phyloP scores from a whole-genome alignment of 2,329 filamentous ascomycete species.

The Plenodomus tracheiphilus region DNA sequence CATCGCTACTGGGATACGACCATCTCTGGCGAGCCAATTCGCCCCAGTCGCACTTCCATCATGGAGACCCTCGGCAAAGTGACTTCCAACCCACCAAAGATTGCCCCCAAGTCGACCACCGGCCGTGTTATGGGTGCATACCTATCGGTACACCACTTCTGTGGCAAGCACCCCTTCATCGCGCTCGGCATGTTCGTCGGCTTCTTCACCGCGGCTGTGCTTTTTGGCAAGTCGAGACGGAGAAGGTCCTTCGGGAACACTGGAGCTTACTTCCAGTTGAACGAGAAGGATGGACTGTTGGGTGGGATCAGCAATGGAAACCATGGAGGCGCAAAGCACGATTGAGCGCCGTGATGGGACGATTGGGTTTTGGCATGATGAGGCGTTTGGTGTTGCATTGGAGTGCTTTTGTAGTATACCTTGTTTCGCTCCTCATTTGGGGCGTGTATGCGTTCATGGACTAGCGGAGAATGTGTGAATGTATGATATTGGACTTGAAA shows the following conservation, averaged over 20 bases:
- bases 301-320: slow-evolving; percentile 54
- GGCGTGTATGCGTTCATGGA: slow-evolving; percentile 1
- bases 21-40: slow-evolving; percentile 84
- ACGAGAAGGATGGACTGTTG: slow-evolving; percentile 70
- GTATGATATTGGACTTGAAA: not conserved
- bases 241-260: slow-evolving; percentile 54
- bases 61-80: slow-evolving; percentile 81
- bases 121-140: slow-evolving; percentile 72
- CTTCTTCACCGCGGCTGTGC: slow-evolving; percentile 55
- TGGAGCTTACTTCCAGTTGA: slow-evolving; percentile 64
- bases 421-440: not conserved
- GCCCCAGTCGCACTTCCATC: slow-evolving; percentile 86
- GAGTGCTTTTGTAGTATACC: slow-evolving; percentile 13
- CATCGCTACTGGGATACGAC: slow-evolving; percentile 95
- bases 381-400: slow-evolving; percentile 3
- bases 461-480: not conserved
- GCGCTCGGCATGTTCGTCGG: slow-evolving; percentile 60
- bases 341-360: slow-evolving; percentile 15
- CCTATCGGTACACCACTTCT: slow-evolving; percentile 48
- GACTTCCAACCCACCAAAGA: slow-evolving; percentile 68
- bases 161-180: slow-evolving; percentile 51
- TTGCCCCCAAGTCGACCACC: slow-evolving; percentile 78
- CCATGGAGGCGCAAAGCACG: slow-evolving; percentile 40
- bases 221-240: slow-evolving; percentile 37
- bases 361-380: not conserved